Percentiles rank a stretch among this genome's conserved stretches.
phyloP scores from a whole-genome alignment of 2,329 filamentous ascomycete genomes.

The Xylariaceae sp. region DNA sequence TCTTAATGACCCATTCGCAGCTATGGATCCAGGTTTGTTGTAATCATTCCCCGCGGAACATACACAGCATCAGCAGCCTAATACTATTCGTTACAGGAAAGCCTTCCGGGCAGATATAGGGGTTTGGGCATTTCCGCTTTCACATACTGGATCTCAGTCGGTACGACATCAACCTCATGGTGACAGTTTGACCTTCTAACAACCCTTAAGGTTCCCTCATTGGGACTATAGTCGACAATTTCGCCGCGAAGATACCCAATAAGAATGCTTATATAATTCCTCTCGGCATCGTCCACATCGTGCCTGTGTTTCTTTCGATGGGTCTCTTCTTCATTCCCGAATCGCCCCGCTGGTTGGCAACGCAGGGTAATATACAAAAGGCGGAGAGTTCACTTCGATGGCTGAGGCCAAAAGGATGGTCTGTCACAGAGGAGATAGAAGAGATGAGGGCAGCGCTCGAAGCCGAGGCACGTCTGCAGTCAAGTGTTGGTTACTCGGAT shows the following conservation, averaged over 20 bases:
- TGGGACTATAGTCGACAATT: conserved; percentile 55
- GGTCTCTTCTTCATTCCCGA: conserved; percentile 45
- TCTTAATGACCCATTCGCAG: conserved; percentile 43
- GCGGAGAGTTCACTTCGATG: conserved; percentile 39
- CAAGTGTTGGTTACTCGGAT: conserved; percentile 45
- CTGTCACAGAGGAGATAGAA: conserved; percentile 38
- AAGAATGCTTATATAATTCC: conserved; percentile 33
- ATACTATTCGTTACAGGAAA: conserved; percentile 42
- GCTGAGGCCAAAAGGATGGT: conserved; percentile 37
- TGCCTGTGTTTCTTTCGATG: conserved; percentile 41
- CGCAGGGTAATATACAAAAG: conserved; percentile 36
- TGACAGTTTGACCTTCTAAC: conserved; percentile 15
- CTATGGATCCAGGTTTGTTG: conserved; percentile 29
- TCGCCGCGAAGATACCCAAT: conserved; percentile 33
- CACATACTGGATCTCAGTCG: conserved; percentile 51
- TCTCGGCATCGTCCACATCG: conserved; percentile 36
- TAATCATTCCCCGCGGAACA: neutral
- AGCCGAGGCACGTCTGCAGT: conserved; percentile 37
- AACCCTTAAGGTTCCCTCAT: conserved; percentile 47
- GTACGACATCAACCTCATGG: conserved; percentile 31
- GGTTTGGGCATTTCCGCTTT: conserved; percentile 52
- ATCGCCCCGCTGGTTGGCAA: conserved; percentile 45
- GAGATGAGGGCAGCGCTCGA: conserved; percentile 44
- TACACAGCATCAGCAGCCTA: conserved; percentile 10
- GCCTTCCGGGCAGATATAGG: conserved; percentile 49